These are phyloP conservation scores for Diplodia sapinea DNA, from an alignment of 2,329 filamentous ascomycete genomes.

Conservation along the genomic window DNA sequence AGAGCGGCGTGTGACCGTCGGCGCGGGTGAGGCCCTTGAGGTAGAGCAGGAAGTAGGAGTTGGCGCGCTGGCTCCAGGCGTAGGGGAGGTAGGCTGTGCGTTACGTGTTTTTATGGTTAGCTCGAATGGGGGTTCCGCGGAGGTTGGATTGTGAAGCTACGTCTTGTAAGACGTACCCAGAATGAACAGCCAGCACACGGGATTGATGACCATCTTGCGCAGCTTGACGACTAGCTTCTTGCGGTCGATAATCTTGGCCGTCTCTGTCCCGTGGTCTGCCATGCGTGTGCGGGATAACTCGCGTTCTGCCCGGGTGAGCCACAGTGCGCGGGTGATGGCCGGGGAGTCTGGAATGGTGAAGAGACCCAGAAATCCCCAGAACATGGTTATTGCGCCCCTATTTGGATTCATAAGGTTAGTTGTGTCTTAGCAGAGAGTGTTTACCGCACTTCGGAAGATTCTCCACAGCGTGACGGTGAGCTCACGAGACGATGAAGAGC, in stretches of 20 bases:
- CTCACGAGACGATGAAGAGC: conserved; percentile 40
- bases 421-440: too few relatives aligned
- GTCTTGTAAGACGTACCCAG: background rate
- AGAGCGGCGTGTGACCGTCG: conserved; percentile 25
- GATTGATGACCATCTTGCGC: conserved; percentile 27
- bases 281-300: conserved; percentile 11
- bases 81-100: conserved; percentile 31
- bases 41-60: conserved; percentile 33
- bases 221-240: conserved; percentile 30
- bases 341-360: conserved; percentile 33
- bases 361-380: conserved; percentile 32
- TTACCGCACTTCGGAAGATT: too few relatives aligned
- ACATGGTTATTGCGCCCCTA: conserved; percentile 32
- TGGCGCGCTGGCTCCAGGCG: conserved; percentile 34
- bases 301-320: conserved; percentile 27
- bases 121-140: background rate
- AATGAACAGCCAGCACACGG: conserved; percentile 32
- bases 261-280: conserved; percentile 15
- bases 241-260: conserved; percentile 29
- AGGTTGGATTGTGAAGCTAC: background rate
- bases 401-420: background rate
- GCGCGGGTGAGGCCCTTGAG: conserved; percentile 31
- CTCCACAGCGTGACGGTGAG: background rate
- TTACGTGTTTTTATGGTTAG: background rate
- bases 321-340: conserved; percentile 33